Conservation (phyloP, 805 yeast genomes). For the Wickerhamiella sergipiensis region DNA sequence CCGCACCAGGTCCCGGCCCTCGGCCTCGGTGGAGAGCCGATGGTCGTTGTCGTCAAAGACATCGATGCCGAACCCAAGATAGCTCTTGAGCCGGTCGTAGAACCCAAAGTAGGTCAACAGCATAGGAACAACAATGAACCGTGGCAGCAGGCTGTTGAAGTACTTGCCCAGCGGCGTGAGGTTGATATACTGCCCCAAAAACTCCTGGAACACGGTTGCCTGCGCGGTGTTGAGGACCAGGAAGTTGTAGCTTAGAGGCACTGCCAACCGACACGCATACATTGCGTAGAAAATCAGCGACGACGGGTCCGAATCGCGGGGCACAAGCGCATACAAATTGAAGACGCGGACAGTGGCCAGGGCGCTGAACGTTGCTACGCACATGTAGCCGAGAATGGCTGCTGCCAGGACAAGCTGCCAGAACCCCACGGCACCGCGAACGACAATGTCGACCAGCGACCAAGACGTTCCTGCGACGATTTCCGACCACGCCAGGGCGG, state of each 20-base stretch:
- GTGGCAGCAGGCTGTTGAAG: conserved; percentile 62
- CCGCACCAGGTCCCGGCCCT: conserved; percentile 24
- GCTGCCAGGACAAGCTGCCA: conserved; percentile 30
- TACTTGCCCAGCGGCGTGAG: conserved; percentile 59
- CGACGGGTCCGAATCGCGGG: conserved; percentile 57
- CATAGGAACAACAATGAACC: conserved; percentile 60
- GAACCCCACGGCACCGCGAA: conserved; percentile 28
- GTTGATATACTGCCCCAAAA: conserved; percentile 64
- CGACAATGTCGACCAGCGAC: conserved; percentile 44
- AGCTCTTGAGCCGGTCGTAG: conserved; percentile 45
- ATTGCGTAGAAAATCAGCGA: conserved; percentile 66
- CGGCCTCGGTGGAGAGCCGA: conserved; percentile 17
- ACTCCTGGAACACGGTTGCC: conserved; percentile 47
- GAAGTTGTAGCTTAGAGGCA: conserved; percentile 71
- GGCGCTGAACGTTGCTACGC: conserved; percentile 50
- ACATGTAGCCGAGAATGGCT: conserved; percentile 48
- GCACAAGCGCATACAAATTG: conserved; percentile 63
- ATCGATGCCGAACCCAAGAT: conserved; percentile 27
- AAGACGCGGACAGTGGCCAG: conserved; percentile 56
- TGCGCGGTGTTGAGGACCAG: conserved; percentile 47
- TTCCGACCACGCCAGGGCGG: conserved; percentile 58
- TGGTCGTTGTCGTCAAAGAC: conserved; percentile 25
- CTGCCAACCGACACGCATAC: conserved; percentile 67
- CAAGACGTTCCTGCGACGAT: conserved; percentile 52
- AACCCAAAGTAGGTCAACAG: conserved; percentile 47